Conservation (phyloP, 805 yeast genomes). For the Myxozyma monticola region DNA sequence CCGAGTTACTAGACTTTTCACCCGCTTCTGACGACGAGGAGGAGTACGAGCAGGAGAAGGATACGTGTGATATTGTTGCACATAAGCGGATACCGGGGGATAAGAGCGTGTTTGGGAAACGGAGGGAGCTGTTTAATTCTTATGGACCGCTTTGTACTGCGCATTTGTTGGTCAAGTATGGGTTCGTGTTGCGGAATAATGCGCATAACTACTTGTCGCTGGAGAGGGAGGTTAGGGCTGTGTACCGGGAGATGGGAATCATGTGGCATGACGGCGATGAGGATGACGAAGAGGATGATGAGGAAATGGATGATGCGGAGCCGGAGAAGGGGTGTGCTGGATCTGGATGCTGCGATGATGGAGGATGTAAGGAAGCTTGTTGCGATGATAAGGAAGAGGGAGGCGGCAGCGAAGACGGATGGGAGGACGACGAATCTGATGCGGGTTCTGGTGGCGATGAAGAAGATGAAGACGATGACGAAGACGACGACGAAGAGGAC, state of each 20-base stretch:
- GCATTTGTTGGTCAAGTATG: conserved; percentile 70
- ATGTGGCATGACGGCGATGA: conserved; percentile 13
- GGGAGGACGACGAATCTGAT: background rate
- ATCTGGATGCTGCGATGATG: background rate
- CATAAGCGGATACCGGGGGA: conserved; percentile 43
- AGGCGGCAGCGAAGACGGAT: background rate
- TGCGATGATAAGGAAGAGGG: background rate
- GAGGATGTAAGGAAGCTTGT: background rate
- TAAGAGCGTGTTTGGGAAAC: background rate
- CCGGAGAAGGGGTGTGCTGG: background rate
- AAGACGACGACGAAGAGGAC: too few relatives aligned
- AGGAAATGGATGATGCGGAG: background rate
- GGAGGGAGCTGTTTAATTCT: conserved; percentile 73
- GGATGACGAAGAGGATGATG: conserved; percentile 1
- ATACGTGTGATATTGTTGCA: conserved; percentile 70
- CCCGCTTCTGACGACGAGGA: background rate
- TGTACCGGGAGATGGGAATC: conserved; percentile 8
- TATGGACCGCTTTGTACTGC: conserved; percentile 76
- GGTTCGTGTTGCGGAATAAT: conserved; percentile 63
- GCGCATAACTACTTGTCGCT: conserved; percentile 42
- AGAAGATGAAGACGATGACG: too few relatives aligned
- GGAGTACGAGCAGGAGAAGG: conserved; percentile 20
- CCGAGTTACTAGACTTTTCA: background rate
- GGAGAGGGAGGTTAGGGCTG: conserved; percentile 14
- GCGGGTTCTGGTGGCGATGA: background rate